Percentiles rank a stretch among this genome's conserved stretches.
Conservation (phyloP, 2,329 filamentous ascomycete species). For the Fusarium citri region DNA sequence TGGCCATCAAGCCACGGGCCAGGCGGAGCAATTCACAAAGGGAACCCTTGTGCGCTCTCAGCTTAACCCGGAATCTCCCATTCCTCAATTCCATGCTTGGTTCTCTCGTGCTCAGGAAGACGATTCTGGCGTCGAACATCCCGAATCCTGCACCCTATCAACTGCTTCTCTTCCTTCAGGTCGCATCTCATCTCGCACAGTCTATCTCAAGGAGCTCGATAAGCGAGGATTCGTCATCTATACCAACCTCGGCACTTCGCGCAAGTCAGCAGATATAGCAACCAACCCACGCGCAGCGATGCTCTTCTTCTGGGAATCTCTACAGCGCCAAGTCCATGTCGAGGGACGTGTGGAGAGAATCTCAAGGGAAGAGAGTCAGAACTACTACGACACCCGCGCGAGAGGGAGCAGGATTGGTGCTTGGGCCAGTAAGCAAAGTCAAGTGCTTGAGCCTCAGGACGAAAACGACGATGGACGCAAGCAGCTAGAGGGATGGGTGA, state of each 20-base stretch:
- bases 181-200: conserved; percentile 83
- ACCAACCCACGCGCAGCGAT: conserved; percentile 83
- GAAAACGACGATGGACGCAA: conserved; percentile 73
- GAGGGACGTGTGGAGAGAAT: conserved; percentile 81
- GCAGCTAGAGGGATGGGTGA: conserved; percentile 81
- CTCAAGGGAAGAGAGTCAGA: conserved; percentile 75
- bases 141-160: conserved; percentile 88
- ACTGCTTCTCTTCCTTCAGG: conserved; percentile 87
- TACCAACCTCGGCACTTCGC: conserved; percentile 87
- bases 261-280: conserved; percentile 74
- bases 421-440: conserved; percentile 92
- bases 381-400: conserved; percentile 75
- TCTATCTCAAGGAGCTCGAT: conserved; percentile 97
- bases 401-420: conserved; percentile 87
- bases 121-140: conserved; percentile 70
- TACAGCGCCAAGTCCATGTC: conserved; percentile 91
- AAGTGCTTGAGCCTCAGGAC: conserved; percentile 68
- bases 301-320: conserved; percentile 88
- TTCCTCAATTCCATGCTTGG: conserved; percentile 90
- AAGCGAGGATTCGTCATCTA: conserved; percentile 87
- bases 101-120: conserved; percentile 77
- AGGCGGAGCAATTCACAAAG: conserved; percentile 80
- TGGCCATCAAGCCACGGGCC: conserved; percentile 65
- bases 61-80: conserved; percentile 72
- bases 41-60: conserved; percentile 70